Evolutionary conservation across 2,329 filamentous ascomycete species (phyloP).

Genomic region (Cadophora sp.): DNA sequence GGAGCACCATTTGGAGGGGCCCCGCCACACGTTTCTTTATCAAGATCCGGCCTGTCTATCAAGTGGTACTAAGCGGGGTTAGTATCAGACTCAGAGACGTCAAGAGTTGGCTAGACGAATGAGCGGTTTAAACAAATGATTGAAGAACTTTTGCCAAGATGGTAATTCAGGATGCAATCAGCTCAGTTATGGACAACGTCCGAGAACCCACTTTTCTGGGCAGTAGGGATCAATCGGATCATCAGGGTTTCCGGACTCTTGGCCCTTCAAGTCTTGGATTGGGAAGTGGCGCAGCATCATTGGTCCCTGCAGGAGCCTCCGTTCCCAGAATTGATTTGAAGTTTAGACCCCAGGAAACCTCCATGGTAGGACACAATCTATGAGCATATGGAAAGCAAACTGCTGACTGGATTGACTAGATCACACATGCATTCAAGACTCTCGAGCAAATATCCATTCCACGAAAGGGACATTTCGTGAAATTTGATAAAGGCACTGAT

Average conservation of each 20-base stretch:
- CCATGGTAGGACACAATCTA: not conserved
- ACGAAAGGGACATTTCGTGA: not conserved
- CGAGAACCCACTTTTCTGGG: not conserved
- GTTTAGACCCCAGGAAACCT: not conserved
- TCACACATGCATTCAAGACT: not conserved
- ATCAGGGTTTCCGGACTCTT: too few species aligned
- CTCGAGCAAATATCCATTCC: not conserved
- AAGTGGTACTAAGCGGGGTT: not conserved
- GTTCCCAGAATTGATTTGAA: not conserved
- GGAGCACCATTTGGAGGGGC: slow-evolving; percentile 1
- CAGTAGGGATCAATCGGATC: not conserved
- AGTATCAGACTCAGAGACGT: not conserved
- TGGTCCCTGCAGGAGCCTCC: not conserved
- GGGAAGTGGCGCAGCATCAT: not conserved
- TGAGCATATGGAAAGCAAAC: too few species aligned
- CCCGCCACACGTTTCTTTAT: not conserved
- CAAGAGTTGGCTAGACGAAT: not conserved
- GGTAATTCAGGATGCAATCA: not conserved
- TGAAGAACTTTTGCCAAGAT: not conserved
- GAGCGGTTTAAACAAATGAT: not conserved
- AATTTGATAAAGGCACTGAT: slow-evolving; percentile 1
- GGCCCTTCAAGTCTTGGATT: not conserved
- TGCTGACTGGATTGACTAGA: too few species aligned
- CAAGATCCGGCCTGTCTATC: not conserved
- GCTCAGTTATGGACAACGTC: not conserved